Evolutionary conservation across 331 rosid species (phyloP).

Genomic region (Acacia pycnantha): DNA sequence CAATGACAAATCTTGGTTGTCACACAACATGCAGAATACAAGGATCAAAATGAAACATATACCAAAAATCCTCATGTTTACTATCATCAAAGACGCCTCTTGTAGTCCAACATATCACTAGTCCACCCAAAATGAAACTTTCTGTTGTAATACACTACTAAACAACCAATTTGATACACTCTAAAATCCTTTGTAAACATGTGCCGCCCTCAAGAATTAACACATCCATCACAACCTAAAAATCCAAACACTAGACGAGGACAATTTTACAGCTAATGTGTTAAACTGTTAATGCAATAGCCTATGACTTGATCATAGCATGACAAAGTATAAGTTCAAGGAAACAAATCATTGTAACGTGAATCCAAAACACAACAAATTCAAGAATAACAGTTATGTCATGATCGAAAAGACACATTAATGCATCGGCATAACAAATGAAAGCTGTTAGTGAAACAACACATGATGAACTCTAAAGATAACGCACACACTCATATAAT

Average conservation of each 20-base stretch:
- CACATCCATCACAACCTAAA: not conserved
- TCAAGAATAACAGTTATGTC: not conserved
- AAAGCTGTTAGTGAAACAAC: not conserved
- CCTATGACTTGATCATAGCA: no score
- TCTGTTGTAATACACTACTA: not conserved
- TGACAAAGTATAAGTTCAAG: not conserved
- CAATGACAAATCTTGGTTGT: no score
- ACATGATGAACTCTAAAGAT: not conserved
- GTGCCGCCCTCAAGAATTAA: not conserved
- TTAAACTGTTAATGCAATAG: no score
- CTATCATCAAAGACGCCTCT: not conserved
- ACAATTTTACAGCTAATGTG: not conserved
- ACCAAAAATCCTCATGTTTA: not conserved
- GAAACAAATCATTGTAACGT: not conserved
- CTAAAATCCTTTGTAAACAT: not conserved
- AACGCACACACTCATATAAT: not conserved
- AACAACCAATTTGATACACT: not conserved
- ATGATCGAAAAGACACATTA: not conserved
- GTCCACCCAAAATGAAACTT: not conserved
- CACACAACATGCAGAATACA: not conserved
- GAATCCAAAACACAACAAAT: not conserved
- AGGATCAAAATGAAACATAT: no score
- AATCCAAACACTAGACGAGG: not conserved
- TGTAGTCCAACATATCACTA: not conserved
- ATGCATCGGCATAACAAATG: not conserved